A percentile compares a stretch with the other conserved stretches of the same genome.
phyloP scores from a whole-genome alignment of 257 asterid genomes.

The Solanum habrochaites region DNA sequence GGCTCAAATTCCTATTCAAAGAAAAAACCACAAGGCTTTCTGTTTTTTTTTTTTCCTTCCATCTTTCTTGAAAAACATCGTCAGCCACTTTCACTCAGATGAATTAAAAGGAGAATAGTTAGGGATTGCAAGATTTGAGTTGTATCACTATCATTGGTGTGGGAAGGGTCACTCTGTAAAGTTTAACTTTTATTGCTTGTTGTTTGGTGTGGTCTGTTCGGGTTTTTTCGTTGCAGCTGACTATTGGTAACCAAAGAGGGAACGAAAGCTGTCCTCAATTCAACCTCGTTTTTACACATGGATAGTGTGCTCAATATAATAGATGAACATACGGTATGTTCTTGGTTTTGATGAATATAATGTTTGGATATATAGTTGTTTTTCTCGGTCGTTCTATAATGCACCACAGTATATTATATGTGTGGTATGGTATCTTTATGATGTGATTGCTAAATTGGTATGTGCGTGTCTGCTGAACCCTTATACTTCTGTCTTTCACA shows the following conservation, averaged over 20 bases:
- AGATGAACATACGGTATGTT: not conserved
- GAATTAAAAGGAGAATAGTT: not conserved
- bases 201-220: too few relatives aligned
- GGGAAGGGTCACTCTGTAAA: too few relatives aligned
- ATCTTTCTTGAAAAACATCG: not conserved
- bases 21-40: not conserved
- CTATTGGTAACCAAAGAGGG: too few relatives aligned
- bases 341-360: not conserved
- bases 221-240: too few relatives aligned
- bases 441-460: not conserved
- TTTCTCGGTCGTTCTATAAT: not conserved
- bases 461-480: too few relatives aligned
- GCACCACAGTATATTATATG: not conserved
- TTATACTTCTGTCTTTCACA: too few relatives aligned
- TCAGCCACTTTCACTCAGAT: too few relatives aligned
- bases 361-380: not conserved
- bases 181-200: too few relatives aligned
- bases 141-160: too few relatives aligned
- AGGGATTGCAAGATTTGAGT: not conserved
- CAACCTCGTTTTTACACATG: too few relatives aligned
- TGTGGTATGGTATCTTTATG: not conserved
- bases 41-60: not conserved
- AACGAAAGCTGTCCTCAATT: not conserved
- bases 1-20: not conserved
- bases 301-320: not conserved